These are phyloP conservation scores for Colletotrichum sp. DNA, from an alignment of 2,329 filamentous ascomycete species.

Conservation along the genomic window DNA sequence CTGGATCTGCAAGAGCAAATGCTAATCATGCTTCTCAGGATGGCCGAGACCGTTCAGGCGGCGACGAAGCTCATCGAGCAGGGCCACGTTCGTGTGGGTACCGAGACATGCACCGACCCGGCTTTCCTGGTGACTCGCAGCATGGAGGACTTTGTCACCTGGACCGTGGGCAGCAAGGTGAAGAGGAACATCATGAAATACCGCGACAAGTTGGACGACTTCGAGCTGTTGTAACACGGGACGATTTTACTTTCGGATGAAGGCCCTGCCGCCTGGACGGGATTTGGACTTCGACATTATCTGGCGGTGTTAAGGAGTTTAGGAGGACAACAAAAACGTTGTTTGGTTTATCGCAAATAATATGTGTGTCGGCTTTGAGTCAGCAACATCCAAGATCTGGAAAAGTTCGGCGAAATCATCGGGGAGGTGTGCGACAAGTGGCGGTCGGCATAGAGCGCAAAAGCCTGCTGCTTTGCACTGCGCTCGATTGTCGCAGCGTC, in stretches of 20 bases:
- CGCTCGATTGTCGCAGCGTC: neutral
- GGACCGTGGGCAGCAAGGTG: constrained; percentile 96
- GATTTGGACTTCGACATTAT: neutral
- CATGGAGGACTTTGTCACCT: constrained; percentile 96
- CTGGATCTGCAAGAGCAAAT: neutral
- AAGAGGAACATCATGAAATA: constrained; percentile 96
- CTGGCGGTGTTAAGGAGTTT: constrained; percentile 16
- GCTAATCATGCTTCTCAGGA: constrained; percentile 40
- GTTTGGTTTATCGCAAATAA: neutral
- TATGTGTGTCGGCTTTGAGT: neutral
- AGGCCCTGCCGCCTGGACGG: neutral
- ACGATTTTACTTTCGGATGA: constrained; percentile 12
- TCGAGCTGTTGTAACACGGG: constrained; percentile 75
- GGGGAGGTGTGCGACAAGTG: neutral
- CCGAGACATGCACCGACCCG: constrained; percentile 87
- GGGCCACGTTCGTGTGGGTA: constrained; percentile 90
- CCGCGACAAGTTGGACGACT: constrained; percentile 93
- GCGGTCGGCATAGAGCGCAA: neutral
- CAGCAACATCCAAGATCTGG: neutral
- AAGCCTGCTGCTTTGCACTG: neutral
- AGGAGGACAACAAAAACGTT: neutral
- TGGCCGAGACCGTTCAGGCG: constrained; percentile 90
- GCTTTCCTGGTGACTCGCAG: constrained; percentile 87
- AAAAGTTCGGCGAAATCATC: neutral
- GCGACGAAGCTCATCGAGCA: constrained; percentile 91